Percentiles rank a stretch among this genome's conserved stretches.
Evolutionary conservation across 208 protist genomes (phyloP).

Genomic region (Leishmania lainsoni): DNA sequence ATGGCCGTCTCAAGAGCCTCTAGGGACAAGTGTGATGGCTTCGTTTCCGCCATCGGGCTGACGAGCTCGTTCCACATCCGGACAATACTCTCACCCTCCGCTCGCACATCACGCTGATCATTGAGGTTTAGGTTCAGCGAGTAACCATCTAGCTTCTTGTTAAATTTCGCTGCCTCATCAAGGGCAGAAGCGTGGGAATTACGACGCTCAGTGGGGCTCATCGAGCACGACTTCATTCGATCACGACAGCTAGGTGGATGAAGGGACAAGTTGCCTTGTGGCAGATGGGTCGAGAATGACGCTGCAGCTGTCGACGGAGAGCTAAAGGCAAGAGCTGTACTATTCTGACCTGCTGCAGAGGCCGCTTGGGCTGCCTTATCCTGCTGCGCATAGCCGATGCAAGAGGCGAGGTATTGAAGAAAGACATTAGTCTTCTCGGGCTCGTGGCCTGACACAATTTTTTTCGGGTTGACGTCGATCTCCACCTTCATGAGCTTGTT

Average conservation of each 20-base stretch:
- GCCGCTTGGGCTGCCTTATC: conserved; percentile 53
- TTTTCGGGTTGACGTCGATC: conserved; percentile 84
- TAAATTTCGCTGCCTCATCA: conserved; percentile 40
- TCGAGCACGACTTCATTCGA: conserved; percentile 29
- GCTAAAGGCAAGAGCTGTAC: background rate
- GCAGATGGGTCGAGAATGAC: background rate
- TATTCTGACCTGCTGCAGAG: background rate
- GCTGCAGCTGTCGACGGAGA: background rate
- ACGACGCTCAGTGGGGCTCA: background rate
- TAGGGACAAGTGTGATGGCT: conserved; percentile 51
- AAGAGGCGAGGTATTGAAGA: conserved; percentile 79
- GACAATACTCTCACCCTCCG: conserved; percentile 66
- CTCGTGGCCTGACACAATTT: conserved; percentile 88
- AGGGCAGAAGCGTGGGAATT: conserved; percentile 6
- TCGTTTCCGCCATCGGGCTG: conserved; percentile 39
- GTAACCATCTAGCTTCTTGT: conserved; percentile 59
- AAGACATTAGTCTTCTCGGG: conserved; percentile 91
- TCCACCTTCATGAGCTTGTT: conserved; percentile 59
- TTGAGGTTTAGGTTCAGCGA: conserved; percentile 56
- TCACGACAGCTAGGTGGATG: conserved; percentile 28
- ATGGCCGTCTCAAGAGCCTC: conserved; percentile 85
- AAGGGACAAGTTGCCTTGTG: background rate
- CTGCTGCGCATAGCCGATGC: conserved; percentile 78
- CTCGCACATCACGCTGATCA: conserved; percentile 31
- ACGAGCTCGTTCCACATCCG: conserved; percentile 82